A percentile compares a stretch with the other conserved stretches of the same genome.
Evolutionary conservation across 1,284 basidiomycete species (phyloP).

Genomic region (Mycena sp.): DNA sequence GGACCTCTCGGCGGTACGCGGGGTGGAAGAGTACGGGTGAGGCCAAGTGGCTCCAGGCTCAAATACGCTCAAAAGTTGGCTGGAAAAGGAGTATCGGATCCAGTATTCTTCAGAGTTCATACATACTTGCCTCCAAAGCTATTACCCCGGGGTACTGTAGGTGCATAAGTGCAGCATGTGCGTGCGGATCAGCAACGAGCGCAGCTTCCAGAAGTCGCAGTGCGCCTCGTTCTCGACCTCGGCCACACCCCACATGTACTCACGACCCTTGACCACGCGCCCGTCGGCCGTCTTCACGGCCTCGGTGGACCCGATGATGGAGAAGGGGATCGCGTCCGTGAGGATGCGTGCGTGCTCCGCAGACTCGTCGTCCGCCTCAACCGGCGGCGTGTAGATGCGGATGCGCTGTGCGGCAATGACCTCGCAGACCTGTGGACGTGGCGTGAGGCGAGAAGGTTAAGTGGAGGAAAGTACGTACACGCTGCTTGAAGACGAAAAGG

Average conservation of each 20-base stretch:
- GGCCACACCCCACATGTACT: conserved; percentile 99
- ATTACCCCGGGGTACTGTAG: too few relatives aligned
- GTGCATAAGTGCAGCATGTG: conserved; percentile 99
- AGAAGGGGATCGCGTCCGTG: conserved; percentile 94
- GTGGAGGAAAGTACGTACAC: conserved; percentile 60
- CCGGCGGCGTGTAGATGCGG: conserved; percentile 92
- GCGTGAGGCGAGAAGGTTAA: conserved; percentile 20
- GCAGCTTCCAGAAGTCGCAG: conserved; percentile 99
- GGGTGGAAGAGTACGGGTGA: too few relatives aligned
- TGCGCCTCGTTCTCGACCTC: conserved; percentile 99
- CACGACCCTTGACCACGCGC: conserved; percentile 94
- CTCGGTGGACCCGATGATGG: conserved; percentile 96
- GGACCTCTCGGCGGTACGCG: too few relatives aligned
- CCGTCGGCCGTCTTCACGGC: conserved; percentile 95
- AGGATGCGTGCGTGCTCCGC: conserved; percentile 92
- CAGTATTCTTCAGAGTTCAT: too few relatives aligned
- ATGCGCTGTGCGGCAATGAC: conserved; percentile 93
- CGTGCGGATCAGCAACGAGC: conserved; percentile 95
- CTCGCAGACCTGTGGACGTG: conserved; percentile 84
- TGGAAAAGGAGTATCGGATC: too few relatives aligned
- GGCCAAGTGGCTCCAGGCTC: too few relatives aligned
- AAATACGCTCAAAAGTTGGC: too few relatives aligned
- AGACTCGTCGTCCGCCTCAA: conserved; percentile 92
- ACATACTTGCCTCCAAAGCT: too few relatives aligned
- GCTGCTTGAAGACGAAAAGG: conserved; percentile 91